These are phyloP conservation scores for Sporothrix protearum DNA, from an alignment of 2,329 filamentous ascomycete species.

Conservation along the genomic window DNA sequence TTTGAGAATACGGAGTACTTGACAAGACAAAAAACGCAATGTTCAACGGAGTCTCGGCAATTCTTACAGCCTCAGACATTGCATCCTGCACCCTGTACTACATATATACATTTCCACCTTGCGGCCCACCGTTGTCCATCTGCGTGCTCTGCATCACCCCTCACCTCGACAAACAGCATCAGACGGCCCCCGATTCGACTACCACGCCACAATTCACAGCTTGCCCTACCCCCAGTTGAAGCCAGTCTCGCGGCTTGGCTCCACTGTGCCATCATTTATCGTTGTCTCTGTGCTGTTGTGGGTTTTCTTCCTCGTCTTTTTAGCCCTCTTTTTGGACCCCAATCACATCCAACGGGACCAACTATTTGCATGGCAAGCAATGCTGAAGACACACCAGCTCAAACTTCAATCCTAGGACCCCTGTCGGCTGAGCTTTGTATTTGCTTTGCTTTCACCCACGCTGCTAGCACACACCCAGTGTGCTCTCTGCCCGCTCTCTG, in stretches of 20 bases:
- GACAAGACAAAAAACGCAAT: neutral
- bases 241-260: neutral
- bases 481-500: neutral
- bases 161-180: conserved; percentile 8
- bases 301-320: neutral
- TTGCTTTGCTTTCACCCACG: neutral
- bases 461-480: neutral
- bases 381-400: conserved; percentile 7
- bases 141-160: conserved; percentile 10
- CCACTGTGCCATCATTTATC: neutral
- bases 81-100: neutral
- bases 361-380: conserved; percentile 16
- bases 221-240: neutral
- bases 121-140: neutral
- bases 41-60: neutral
- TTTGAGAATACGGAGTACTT: no score
- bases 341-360: conserved; percentile 17
- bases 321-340: conserved; percentile 16
- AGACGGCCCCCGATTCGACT: conserved; percentile 11
- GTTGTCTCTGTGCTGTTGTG: neutral
- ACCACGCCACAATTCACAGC: conserved; percentile 4
- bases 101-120: neutral
- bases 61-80: conserved; percentile 10
- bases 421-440: conserved; percentile 3
- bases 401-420: neutral